Conservation (phyloP, 2,329 filamentous ascomycete genomes). For the Microdochium paspali region DNA sequence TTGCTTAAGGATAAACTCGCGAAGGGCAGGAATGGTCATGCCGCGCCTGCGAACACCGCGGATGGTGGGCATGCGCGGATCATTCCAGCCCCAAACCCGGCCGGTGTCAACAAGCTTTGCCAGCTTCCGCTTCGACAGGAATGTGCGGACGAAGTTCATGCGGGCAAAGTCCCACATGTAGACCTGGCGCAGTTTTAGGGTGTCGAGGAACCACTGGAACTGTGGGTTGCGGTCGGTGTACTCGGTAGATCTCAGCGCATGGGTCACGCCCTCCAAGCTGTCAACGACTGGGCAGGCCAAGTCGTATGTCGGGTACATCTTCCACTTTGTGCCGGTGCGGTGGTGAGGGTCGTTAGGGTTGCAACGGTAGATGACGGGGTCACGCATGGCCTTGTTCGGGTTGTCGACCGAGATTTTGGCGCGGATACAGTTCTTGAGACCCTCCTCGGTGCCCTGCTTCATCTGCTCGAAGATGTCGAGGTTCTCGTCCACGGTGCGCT, state of each 20-base stretch:
- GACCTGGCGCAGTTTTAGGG: conserved; percentile 63
- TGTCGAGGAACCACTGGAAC: conserved; percentile 78
- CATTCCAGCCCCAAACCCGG: conserved; percentile 76
- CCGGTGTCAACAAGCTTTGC: conserved; percentile 72
- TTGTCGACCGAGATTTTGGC: conserved; percentile 89
- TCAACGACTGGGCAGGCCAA: conserved; percentile 79
- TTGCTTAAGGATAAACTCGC: conserved; percentile 78
- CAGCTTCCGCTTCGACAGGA: conserved; percentile 79
- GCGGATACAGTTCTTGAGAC: conserved; percentile 80
- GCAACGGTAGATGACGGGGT: conserved; percentile 96
- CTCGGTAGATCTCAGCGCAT: conserved; percentile 75
- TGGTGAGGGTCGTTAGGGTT: conserved; percentile 62
- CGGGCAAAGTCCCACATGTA: conserved; percentile 81
- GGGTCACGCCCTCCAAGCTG: conserved; percentile 71
- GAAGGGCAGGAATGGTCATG: conserved; percentile 69
- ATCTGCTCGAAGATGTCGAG: conserved; percentile 85
- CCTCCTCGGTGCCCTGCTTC: conserved; percentile 75
- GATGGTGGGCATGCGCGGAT: conserved; percentile 78
- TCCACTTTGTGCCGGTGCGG: conserved; percentile 71
- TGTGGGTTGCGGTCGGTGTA: conserved; percentile 82
- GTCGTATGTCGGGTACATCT: conserved; percentile 82
- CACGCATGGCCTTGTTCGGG: conserved; percentile 90
- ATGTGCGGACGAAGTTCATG: conserved; percentile 76
- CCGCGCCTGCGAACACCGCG: conserved; percentile 70
- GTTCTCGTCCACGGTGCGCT: conserved; percentile 73